Percentiles rank a stretch among this genome's conserved stretches.
These are phyloP conservation scores for Lachancea meyersii DNA, from an alignment of 805 yeast genomes.

Conservation along the genomic window DNA sequence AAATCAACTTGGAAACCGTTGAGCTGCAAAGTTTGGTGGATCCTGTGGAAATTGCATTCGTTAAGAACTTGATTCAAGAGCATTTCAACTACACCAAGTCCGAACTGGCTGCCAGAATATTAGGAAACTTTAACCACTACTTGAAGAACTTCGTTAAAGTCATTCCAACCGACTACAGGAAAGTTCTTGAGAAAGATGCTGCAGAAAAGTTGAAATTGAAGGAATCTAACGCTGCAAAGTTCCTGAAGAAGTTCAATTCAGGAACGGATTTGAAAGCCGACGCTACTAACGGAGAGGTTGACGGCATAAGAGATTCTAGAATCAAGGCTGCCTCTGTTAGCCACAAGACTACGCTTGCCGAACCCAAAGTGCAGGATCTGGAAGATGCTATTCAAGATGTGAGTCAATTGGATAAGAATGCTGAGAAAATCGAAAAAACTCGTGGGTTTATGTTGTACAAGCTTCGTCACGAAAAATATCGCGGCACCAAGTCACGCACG, in stretches of 20 bases:
- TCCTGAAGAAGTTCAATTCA: constrained; percentile 65
- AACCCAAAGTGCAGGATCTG: constrained; percentile 82
- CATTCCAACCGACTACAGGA: constrained; percentile 85
- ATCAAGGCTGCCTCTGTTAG: constrained; percentile 22
- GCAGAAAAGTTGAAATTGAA: constrained; percentile 60
- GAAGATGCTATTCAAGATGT: constrained; percentile 82
- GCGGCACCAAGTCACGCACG: constrained; percentile 68
- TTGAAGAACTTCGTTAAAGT: constrained; percentile 89
- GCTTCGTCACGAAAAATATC: constrained; percentile 80
- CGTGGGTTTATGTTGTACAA: constrained; percentile 92
- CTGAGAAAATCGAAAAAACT: constrained; percentile 53
- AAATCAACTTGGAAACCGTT: constrained; percentile 76
- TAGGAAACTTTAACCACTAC: constrained; percentile 81
- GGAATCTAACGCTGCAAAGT: constrained; percentile 50
- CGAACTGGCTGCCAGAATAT: constrained; percentile 75
- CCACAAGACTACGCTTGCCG: constrained; percentile 38
- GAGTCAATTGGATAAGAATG: constrained; percentile 56
- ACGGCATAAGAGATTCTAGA: constrained; percentile 43
- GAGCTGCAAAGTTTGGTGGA: constrained; percentile 72
- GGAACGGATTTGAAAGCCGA: constrained; percentile 69
- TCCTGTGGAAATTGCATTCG: constrained; percentile 88
- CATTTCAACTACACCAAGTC: constrained; percentile 94
- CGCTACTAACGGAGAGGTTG: constrained; percentile 83
- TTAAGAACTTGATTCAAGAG: constrained; percentile 88
- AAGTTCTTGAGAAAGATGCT: constrained; percentile 76